A percentile compares a stretch with the other conserved stretches of the same genome.
Conservation (phyloP, 768 basidiomycete species). For the Mycena crocata region DNA sequence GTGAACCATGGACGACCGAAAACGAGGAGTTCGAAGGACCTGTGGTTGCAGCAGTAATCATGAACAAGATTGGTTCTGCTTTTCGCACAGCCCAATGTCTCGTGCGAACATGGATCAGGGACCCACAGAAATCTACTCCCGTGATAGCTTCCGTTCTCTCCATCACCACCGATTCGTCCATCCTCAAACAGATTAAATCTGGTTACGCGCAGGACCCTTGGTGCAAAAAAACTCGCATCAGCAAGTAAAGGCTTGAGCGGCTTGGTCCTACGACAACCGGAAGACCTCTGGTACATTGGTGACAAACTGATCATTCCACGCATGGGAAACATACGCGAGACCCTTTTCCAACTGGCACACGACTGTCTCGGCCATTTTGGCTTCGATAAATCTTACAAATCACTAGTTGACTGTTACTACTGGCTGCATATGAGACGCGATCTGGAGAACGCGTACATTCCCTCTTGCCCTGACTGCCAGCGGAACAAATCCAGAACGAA, state of each 20-base stretch:
- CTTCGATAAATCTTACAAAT: constrained; percentile 32
- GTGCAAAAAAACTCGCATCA: background rate
- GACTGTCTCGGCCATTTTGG: constrained; percentile 33
- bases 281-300: background rate
- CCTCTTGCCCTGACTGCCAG: constrained; percentile 43
- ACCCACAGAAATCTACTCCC: background rate
- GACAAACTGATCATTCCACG: constrained; percentile 12
- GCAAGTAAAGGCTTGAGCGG: background rate
- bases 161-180: background rate
- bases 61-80: background rate
- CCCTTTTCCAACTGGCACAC: constrained; percentile 32
- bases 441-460: constrained; percentile 39
- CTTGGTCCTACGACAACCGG: background rate
- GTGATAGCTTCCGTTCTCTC: background rate
- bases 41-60: background rate
- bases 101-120: background rate
- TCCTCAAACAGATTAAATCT: background rate
- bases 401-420: constrained; percentile 27
- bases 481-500: constrained; percentile 39
- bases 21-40: background rate
- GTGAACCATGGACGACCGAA: background rate
- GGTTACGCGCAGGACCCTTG: background rate
- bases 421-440: constrained; percentile 24
- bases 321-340: background rate
- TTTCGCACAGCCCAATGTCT: background rate